Conservation (phyloP, 2,329 filamentous ascomycete species). For the Onygena corvina region DNA sequence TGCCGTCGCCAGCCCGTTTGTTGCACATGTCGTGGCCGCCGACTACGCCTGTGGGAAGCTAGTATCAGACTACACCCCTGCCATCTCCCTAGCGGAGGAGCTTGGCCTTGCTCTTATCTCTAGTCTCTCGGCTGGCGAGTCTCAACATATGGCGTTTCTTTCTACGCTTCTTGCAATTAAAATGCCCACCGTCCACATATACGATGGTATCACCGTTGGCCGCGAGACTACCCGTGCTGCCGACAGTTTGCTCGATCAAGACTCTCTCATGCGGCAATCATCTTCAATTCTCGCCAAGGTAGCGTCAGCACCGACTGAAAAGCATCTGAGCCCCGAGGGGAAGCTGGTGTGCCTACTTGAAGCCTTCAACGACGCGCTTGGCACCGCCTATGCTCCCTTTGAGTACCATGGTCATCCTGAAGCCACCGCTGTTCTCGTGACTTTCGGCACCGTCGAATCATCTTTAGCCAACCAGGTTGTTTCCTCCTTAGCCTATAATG, state of each 20-base stretch:
- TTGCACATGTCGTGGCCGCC: conserved; percentile 80
- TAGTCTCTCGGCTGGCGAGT: conserved; percentile 76
- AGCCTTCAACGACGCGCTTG: conserved; percentile 78
- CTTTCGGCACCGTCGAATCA: conserved; percentile 84
- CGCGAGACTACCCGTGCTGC: conserved; percentile 72
- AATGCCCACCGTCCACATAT: conserved; percentile 74
- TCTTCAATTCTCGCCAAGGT: not conserved
- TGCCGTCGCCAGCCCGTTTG: conserved; percentile 80
- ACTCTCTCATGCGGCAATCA: not conserved
- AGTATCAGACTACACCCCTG: conserved; percentile 74
- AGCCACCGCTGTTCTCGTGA: conserved; percentile 73
- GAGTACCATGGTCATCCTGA: conserved; percentile 80
- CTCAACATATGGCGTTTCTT: conserved; percentile 90
- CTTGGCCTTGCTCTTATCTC: conserved; percentile 76
- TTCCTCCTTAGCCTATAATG: conserved; percentile 56
- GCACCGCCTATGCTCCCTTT: conserved; percentile 83
- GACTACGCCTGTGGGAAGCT: conserved; percentile 68
- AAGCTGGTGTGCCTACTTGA: conserved; percentile 59
- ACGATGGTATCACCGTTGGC: conserved; percentile 73
- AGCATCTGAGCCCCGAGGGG: conserved; percentile 57
- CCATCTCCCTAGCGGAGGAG: conserved; percentile 73
- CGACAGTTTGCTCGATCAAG: conserved; percentile 60
- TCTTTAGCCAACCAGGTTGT: conserved; percentile 76
- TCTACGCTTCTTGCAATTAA: conserved; percentile 67
- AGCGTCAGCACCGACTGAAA: conserved; percentile 52